Evolutionary conservation across 306 rosid genomes (phyloP).

Genomic region (Canavalia ensiformis): DNA sequence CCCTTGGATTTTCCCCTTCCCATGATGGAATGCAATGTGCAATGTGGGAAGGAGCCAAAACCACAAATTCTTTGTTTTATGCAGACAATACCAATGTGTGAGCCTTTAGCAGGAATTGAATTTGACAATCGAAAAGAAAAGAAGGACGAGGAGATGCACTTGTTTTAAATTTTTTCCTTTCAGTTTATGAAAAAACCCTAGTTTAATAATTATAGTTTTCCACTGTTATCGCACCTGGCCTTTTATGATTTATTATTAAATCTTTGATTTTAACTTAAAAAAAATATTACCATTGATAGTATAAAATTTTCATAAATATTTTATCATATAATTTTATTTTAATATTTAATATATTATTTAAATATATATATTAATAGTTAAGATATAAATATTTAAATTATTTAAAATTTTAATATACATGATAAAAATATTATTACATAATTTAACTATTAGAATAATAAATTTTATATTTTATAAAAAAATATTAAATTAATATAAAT

Average conservation of each 20-base stretch:
- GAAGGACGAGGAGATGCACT: background rate
- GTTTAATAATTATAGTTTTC: background rate
- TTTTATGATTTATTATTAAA: background rate
- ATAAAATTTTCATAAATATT: no score
- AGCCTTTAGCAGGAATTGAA: constrained; percentile 10
- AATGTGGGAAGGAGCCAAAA: constrained; percentile 23
- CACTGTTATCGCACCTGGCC: background rate
- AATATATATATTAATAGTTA: no score
- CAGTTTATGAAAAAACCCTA: constrained; percentile 30
- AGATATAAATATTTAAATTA: no score
- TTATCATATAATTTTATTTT: no score
- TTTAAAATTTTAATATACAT: no score
- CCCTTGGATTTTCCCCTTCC: constrained; percentile 94
- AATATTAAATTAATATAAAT: no score
- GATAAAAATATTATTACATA: no score
- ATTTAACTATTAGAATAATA: no score
- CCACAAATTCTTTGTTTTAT: background rate
- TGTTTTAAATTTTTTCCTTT: background rate
- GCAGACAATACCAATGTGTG: background rate
- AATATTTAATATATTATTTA: no score
- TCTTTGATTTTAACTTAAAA: no score
- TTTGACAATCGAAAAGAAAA: background rate
- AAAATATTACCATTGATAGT: no score
- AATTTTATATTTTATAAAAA: no score
- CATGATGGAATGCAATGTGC: constrained; percentile 59